Conservation (phyloP, 2,329 filamentous ascomycete species). For the Microsporum canis region DNA sequence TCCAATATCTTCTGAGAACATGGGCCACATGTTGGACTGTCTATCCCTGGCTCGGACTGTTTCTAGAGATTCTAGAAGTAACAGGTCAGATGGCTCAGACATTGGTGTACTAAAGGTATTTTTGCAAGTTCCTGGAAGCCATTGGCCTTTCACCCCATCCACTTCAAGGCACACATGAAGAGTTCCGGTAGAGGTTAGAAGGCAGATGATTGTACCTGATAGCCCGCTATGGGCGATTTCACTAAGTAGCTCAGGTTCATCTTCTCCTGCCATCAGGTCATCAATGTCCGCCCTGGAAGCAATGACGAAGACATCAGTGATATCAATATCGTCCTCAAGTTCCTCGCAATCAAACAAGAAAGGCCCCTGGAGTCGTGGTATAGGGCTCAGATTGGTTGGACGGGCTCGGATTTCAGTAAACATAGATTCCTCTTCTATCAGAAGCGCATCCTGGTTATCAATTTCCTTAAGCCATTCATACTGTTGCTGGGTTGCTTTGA, state of each 20-base stretch:
- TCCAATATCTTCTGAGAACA: slow-evolving; percentile 45
- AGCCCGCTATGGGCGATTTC: slow-evolving; percentile 39
- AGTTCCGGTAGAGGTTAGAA: slow-evolving; percentile 45
- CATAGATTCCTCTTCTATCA: slow-evolving; percentile 26
- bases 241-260: slow-evolving; percentile 30
- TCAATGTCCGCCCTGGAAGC: slow-evolving; percentile 42
- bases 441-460: slow-evolving; percentile 40
- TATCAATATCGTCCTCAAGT: slow-evolving; percentile 42
- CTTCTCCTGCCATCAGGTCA: slow-evolving; percentile 42
- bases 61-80: slow-evolving; percentile 37
- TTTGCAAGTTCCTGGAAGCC: slow-evolving; percentile 43
- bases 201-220: slow-evolving; percentile 46
- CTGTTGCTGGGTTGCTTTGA: slow-evolving; percentile 42
- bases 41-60: slow-evolving; percentile 24
- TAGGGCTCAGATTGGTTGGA: slow-evolving; percentile 42
- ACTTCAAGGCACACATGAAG: slow-evolving; percentile 51
- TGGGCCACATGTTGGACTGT: slow-evolving; percentile 35
- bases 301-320: slow-evolving; percentile 51
- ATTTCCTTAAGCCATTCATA: slow-evolving; percentile 48
- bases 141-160: slow-evolving; percentile 51
- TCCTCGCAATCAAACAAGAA: slow-evolving; percentile 44
- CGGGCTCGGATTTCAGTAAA: slow-evolving; percentile 44
- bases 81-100: slow-evolving; percentile 33
- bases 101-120: slow-evolving; percentile 32
- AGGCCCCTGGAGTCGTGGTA: slow-evolving; percentile 52